A percentile compares a stretch with the other conserved stretches of the same genome.
Conservation (phyloP, 805 yeast genomes). For the Geotrichum ghanense region DNA sequence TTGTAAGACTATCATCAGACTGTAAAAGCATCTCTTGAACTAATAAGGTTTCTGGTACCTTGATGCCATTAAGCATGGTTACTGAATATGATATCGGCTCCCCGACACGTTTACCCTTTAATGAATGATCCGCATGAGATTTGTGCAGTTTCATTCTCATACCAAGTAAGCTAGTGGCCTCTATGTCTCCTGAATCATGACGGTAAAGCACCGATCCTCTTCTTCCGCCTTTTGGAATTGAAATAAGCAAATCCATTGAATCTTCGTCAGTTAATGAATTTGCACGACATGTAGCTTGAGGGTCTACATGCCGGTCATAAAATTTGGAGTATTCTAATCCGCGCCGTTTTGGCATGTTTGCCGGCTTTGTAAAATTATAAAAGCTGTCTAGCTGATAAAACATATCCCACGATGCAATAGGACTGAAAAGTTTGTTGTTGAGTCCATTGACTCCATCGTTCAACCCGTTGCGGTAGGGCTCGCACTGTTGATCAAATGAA, state of each 20-base stretch:
- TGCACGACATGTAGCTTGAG: slow-evolving; percentile 8
- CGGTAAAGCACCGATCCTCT: not conserved
- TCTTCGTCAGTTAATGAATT: not conserved
- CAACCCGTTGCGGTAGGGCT: not conserved
- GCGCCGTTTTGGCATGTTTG: slow-evolving; percentile 1
- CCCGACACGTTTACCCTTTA: not conserved
- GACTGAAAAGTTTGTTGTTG: slow-evolving; percentile 20
- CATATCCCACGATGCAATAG: slow-evolving; percentile 23
- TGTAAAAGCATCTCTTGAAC: slow-evolving; percentile 3
- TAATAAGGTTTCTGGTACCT: not conserved
- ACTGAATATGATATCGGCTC: not conserved
- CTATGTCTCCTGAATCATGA: slow-evolving; percentile 3
- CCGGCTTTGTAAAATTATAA: slow-evolving; percentile 13
- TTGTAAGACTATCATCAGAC: slow-evolving; percentile 2
- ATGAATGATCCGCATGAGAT: not conserved
- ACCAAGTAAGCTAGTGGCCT: slow-evolving; percentile 7
- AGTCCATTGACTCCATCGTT: not conserved
- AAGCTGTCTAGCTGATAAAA: slow-evolving; percentile 21
- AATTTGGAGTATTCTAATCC: slow-evolving; percentile 8
- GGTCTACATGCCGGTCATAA: slow-evolving; percentile 9
- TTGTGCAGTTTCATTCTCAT: slow-evolving; percentile 5
- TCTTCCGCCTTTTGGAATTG: slow-evolving; percentile 4
- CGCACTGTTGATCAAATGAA: slow-evolving; percentile 1
- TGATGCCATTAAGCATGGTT: slow-evolving; percentile 1
- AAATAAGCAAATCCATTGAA: not conserved